Percentiles rank a stretch among this genome's conserved stretches.
Evolutionary conservation across 1,139 yeast genomes (phyloP).

Genomic region (Yamadazyma siamensis): DNA sequence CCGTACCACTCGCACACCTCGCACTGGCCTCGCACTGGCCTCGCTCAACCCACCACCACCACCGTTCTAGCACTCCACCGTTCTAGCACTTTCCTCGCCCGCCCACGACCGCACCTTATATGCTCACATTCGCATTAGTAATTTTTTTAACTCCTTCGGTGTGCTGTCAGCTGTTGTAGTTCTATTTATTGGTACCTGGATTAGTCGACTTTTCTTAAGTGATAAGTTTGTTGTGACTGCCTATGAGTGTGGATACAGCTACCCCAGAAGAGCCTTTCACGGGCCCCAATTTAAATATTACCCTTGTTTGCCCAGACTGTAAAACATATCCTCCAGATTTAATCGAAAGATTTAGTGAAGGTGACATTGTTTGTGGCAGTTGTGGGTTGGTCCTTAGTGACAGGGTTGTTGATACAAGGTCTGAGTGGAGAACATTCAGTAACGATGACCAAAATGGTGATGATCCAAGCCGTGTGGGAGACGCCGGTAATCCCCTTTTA

Average conservation of each 20-base stretch:
- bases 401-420: conserved; percentile 88
- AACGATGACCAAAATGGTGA: conserved; percentile 98
- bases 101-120: too few relatives aligned
- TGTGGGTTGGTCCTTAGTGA: conserved; percentile 94
- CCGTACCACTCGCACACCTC: too few relatives aligned
- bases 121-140: too few relatives aligned
- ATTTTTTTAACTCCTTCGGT: too few relatives aligned
- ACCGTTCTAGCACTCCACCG: too few relatives aligned
- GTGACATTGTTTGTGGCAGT: conserved; percentile 95
- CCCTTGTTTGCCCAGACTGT: conserved; percentile 93
- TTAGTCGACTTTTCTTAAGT: too few relatives aligned
- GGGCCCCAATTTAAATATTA: conserved; percentile 82
- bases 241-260: conserved; percentile 14
- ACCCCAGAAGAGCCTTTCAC: conserved; percentile 29
- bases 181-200: too few relatives aligned
- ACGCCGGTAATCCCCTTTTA: conserved; percentile 90
- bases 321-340: conserved; percentile 93
- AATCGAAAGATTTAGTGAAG: conserved; percentile 93
- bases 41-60: too few relatives aligned
- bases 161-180: too few relatives aligned
- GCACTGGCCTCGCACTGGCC: too few relatives aligned
- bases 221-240: too few relatives aligned
- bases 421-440: conserved; percentile 97
- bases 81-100: too few relatives aligned
- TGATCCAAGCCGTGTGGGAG: conserved; percentile 99